Conservation (phyloP, 2,329 filamentous ascomycete genomes). For the Alternaria triticina region DNA sequence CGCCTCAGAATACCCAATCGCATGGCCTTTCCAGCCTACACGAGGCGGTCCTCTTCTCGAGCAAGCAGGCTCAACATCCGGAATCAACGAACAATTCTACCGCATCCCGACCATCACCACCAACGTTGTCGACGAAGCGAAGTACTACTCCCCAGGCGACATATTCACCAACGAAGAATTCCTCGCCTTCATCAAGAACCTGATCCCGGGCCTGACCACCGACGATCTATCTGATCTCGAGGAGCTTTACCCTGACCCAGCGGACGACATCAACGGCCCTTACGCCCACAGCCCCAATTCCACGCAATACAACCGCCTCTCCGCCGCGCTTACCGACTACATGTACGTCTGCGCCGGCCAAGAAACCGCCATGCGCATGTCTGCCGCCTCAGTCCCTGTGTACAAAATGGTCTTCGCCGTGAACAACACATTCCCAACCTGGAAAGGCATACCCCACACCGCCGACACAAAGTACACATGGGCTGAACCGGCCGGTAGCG, state of each 20-base stretch:
- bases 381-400: constrained; percentile 38
- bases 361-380: constrained; percentile 53
- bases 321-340: constrained; percentile 53
- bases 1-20: constrained; percentile 47
- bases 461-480: constrained; percentile 51
- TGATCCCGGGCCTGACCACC: constrained; percentile 24
- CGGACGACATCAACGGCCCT: constrained; percentile 26
- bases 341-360: constrained; percentile 55
- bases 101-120: constrained; percentile 33
- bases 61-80: constrained; percentile 49
- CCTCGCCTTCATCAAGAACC: constrained; percentile 35
- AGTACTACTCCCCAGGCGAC: constrained; percentile 30
- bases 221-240: constrained; percentile 27
- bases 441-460: constrained; percentile 32
- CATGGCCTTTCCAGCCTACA: constrained; percentile 56
- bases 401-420: constrained; percentile 29
- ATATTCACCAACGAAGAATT: constrained; percentile 44
- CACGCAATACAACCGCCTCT: constrained; percentile 53
- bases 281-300: constrained; percentile 53
- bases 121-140: constrained; percentile 45
- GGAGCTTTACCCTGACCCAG: constrained; percentile 34
- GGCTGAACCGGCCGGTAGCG: constrained; percentile 58
- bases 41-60: constrained; percentile 53
- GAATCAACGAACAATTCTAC: constrained; percentile 32
- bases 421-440: constrained; percentile 30